A percentile compares a stretch with the other conserved stretches of the same genome.
Evolutionary conservation across 306 rosid genomes (phyloP).

Genomic region (Corylus americana): DNA sequence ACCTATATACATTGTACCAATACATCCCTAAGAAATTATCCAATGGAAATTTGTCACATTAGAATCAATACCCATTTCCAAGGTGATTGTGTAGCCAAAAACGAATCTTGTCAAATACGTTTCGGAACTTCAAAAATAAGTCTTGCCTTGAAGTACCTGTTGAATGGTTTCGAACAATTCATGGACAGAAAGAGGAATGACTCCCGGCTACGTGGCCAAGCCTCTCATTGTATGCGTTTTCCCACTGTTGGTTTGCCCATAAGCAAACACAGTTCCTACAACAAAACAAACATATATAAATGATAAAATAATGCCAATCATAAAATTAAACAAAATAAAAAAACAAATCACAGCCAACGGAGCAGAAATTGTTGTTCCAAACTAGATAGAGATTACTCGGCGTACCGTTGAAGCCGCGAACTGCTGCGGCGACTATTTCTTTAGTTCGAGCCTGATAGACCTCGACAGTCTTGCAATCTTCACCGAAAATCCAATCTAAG

Average conservation of each 20-base stretch:
- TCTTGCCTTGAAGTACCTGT: slow-evolving; percentile 40
- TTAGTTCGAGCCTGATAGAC: slow-evolving; percentile 79
- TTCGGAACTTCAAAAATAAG: background rate
- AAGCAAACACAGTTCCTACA: slow-evolving; percentile 92
- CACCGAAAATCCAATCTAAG: slow-evolving; percentile 64
- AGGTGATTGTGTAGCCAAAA: background rate
- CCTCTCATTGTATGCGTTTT: slow-evolving; percentile 95
- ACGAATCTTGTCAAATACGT: background rate
- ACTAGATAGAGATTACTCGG: background rate
- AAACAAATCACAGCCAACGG: background rate
- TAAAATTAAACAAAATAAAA: too few species aligned
- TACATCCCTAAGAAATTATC: background rate
- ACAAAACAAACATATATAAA: background rate
- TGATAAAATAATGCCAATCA: background rate
- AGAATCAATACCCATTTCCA: background rate
- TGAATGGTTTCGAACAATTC: slow-evolving; percentile 68
- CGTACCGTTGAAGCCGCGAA: slow-evolving; percentile 85
- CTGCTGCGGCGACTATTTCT: slow-evolving; percentile 76
- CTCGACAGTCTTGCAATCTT: slow-evolving; percentile 51
- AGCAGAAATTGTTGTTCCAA: background rate
- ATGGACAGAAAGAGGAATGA: slow-evolving; percentile 80
- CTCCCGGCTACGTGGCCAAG: slow-evolving; percentile 65
- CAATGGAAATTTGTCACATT: background rate
- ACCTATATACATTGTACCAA: background rate
- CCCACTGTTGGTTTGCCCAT: slow-evolving; percentile 96